Conservation (phyloP, 768 basidiomycete species). For the Gautieria morchelliformis region DNA sequence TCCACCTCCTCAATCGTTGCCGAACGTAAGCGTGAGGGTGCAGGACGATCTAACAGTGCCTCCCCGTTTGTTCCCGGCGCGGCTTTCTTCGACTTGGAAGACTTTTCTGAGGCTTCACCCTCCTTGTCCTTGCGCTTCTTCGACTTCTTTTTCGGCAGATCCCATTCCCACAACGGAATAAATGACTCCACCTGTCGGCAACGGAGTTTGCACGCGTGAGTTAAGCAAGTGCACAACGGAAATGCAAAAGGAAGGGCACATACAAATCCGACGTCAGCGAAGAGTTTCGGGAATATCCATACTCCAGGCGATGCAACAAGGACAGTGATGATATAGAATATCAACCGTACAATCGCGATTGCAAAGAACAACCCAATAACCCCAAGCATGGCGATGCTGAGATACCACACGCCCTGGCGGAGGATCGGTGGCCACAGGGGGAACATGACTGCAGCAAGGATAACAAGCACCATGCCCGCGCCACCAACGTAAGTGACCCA, state of each 20-base stretch:
- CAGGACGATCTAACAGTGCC: neutral
- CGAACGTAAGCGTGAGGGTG: constrained; percentile 21
- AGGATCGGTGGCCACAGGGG: constrained; percentile 94
- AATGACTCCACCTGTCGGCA: constrained; percentile 84
- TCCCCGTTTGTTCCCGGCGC: constrained; percentile 27
- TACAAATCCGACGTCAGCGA: constrained; percentile 98
- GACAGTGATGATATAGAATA: constrained; percentile 91
- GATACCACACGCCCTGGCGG: constrained; percentile 92
- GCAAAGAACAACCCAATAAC: constrained; percentile 86
- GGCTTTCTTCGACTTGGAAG: constrained; percentile 15
- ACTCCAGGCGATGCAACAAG: constrained; percentile 83
- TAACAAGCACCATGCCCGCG: constrained; percentile 81
- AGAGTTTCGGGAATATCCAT: constrained; percentile 97
- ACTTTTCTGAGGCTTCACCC: constrained; percentile 37
- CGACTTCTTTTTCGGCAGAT: constrained; percentile 64
- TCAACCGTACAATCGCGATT: constrained; percentile 80
- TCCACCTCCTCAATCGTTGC: constrained; percentile 38
- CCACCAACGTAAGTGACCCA: constrained; percentile 90
- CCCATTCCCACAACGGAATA: constrained; percentile 96
- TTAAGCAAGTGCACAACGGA: neutral
- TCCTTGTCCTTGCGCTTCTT: constrained; percentile 45
- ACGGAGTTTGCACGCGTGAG: neutral
- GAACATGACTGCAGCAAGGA: constrained; percentile 98
- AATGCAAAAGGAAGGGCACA: constrained; percentile 26
- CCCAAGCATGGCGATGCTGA: constrained; percentile 80